A percentile compares a stretch with the other conserved stretches of the same genome.
phyloP scores from a whole-genome alignment of 345 rosid genomes.

The Gossypium rotundifolium region DNA sequence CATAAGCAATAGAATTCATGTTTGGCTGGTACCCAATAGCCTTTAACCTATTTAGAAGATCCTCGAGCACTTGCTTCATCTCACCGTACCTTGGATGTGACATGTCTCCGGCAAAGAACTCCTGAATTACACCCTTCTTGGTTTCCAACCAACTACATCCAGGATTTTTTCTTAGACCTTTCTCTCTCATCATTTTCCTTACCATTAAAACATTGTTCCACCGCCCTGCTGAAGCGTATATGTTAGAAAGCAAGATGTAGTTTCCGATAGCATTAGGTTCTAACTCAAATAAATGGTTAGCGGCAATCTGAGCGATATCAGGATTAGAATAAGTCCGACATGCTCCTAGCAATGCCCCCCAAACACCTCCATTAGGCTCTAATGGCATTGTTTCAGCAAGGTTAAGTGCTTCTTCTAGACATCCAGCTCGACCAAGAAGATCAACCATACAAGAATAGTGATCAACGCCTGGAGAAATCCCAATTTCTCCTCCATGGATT shows the following conservation, averaged over 20 bases:
- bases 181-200: conserved; percentile 45
- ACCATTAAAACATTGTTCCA: conserved; percentile 46
- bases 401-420: conserved; percentile 59
- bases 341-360: conserved; percentile 94
- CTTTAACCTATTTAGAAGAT: conserved; percentile 38
- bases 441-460: conserved; percentile 81
- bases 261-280: conserved; percentile 70
- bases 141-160: conserved; percentile 71
- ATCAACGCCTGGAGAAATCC: conserved; percentile 51
- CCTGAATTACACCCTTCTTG: conserved; percentile 48
- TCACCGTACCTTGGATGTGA: conserved; percentile 46
- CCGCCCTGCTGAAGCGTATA: conserved; percentile 54
- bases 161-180: conserved; percentile 65
- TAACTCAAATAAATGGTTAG: conserved; percentile 51
- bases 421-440: conserved; percentile 73
- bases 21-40: conserved; percentile 50
- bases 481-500: conserved; percentile 49
- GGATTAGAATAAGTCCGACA: conserved; percentile 57
- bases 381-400: conserved; percentile 49
- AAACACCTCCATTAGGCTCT: conserved; percentile 56
- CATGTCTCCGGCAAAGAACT: conserved; percentile 59
- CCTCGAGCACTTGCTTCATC: conserved; percentile 42
- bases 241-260: conserved; percentile 55
- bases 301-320: conserved; percentile 63
- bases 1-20: conserved; percentile 44